Evolutionary conservation across 2,329 filamentous ascomycete species (phyloP), one percentile per base, ranked within the genome.

Genomic region (Emydomyces testavorans): DNA sequence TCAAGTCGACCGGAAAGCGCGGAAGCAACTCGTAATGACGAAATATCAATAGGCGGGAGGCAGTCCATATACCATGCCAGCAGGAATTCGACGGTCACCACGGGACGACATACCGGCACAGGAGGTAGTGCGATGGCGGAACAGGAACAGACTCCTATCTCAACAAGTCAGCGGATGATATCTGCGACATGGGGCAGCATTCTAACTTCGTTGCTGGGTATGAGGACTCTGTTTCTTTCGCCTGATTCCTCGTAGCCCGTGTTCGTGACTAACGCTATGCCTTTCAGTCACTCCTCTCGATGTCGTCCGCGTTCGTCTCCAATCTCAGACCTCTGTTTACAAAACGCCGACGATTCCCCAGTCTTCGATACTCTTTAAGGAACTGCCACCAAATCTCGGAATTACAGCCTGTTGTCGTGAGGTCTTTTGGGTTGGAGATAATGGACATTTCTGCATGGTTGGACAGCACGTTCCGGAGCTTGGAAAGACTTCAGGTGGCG

Each of bases 341-440:
- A 37, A 31, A 15, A 21, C 40, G 15, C 64, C 76, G 58, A 75
- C 61, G 63, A 81, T 64, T 54, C 67, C 60, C 35, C 64, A 56
- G 2, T 61, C 66, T 50, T 68, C 69, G 40, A 29, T 28, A 1
- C 34, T 50, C 6, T 77, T 83, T 56, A 80, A 79, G 53, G 78
- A 82, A 54, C 76, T 92, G 41, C 86, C 87, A 48, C 80, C 84
- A 24, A 86, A 90, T 59, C 77, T 96, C 42, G 92, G 92, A 52
- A 86, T 96, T 47, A 94, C 89, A 13, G 81, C 89, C 32, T 98
- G 92, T 68, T 98, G 92, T 63, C 82, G 92, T 52, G 90, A 98
- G 65, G 90, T 98, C 29, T 98, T 96, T 66, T 98, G 94, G 74
- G 80, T 90, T 54, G 89, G 87, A 56, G 89, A 93, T 61, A 85